Evolutionary conservation across 768 basidiomycete genomes (phyloP).

Genomic region (Russula sp.): DNA sequence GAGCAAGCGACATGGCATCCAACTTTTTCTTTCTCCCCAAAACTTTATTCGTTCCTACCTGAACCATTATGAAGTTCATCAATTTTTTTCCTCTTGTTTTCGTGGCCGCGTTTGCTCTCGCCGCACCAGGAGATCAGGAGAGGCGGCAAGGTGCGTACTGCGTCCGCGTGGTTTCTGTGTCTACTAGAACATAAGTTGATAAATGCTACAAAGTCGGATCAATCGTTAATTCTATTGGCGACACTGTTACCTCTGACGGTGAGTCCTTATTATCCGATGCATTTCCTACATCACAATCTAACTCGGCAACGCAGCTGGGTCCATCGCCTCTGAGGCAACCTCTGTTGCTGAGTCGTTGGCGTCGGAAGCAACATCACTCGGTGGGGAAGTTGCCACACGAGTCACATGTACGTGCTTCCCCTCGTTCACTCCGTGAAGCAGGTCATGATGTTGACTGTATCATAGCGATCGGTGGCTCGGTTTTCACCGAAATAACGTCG

Average conservation of each 20-base stretch:
- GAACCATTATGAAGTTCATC: constrained; percentile 14
- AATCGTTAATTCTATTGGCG: constrained; percentile 7
- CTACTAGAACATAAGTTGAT: too few relatives aligned
- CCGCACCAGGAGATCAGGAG: neutral
- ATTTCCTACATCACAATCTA: neutral
- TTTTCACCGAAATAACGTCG: constrained; percentile 25
- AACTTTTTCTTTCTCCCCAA: neutral
- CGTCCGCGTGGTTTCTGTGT: neutral
- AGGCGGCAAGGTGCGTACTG: constrained; percentile 18
- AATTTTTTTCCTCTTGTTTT: neutral
- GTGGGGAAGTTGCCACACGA: constrained; percentile 4
- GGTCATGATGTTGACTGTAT: neutral
- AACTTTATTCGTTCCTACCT: neutral
- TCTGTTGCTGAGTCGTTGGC: constrained; percentile 3
- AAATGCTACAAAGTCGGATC: constrained; percentile 6
- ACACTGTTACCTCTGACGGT: constrained; percentile 17
- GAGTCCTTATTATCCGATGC: neutral
- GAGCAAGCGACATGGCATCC: neutral
- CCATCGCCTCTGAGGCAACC: constrained; percentile 12
- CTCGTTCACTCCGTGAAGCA: too few relatives aligned
- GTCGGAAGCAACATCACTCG: constrained; percentile 6
- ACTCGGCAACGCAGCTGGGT: constrained; percentile 14
- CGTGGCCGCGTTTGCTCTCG: constrained; percentile 7
- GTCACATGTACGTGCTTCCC: constrained; percentile 25
- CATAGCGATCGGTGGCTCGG: constrained; percentile 23